phyloP scores from a whole-genome alignment of 352 stramenopile genomes.

The Phytophthora capsici region DNA sequence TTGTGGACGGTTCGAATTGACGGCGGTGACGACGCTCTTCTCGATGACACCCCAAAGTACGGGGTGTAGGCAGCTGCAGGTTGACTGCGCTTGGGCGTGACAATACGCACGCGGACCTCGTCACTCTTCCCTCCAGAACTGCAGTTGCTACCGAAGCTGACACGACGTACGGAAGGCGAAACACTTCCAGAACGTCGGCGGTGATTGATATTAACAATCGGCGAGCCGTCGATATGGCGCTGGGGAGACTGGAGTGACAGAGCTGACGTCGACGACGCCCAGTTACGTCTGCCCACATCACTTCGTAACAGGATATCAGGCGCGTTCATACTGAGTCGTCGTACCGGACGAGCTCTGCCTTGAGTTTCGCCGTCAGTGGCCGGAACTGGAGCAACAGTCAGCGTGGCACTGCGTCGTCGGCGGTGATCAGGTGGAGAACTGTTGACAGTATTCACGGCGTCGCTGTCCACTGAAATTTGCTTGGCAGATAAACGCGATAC shows the following conservation, averaged over 20 bases:
- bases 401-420: slow-evolving; percentile 32
- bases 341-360: slow-evolving; percentile 6
- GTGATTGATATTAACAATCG: slow-evolving; percentile 29
- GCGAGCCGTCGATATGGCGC: slow-evolving; percentile 27
- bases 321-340: slow-evolving; percentile 29
- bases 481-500: slow-evolving; percentile 28
- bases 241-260: slow-evolving; percentile 49
- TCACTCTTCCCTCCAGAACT: slow-evolving; percentile 31
- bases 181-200: slow-evolving; percentile 16
- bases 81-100: slow-evolving; percentile 25
- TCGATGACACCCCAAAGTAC: slow-evolving; percentile 27
- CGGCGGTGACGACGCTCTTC: slow-evolving; percentile 5
- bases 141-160: slow-evolving; percentile 33
- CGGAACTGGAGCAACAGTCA: slow-evolving; percentile 2
- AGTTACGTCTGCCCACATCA: slow-evolving; percentile 50
- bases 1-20: slow-evolving; percentile 34
- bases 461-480: slow-evolving; percentile 27
- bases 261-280: slow-evolving; percentile 51
- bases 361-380: not conserved
- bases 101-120: slow-evolving; percentile 29
- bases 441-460: slow-evolving; percentile 38
- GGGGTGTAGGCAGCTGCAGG: slow-evolving; percentile 29
- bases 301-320: slow-evolving; percentile 55
- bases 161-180: slow-evolving; percentile 23
- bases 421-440: slow-evolving; percentile 30